phyloP scores from a whole-genome alignment of 768 basidiomycete genomes.

The Psilocybe sp. region DNA sequence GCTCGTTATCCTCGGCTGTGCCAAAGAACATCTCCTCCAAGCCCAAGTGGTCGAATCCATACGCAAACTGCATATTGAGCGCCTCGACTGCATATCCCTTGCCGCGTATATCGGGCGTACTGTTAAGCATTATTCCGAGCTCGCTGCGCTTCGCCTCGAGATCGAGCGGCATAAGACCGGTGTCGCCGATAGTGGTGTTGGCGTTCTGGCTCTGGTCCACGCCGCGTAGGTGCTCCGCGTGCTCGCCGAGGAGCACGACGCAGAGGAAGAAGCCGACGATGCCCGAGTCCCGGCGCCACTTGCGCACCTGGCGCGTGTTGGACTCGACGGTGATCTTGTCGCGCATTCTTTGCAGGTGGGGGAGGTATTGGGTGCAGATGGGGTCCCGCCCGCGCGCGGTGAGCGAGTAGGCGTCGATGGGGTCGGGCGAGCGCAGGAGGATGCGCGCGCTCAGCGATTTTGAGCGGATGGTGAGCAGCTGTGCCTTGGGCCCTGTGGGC shows the following conservation, averaged over 20 bases:
- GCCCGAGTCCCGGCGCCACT: slow-evolving; percentile 14
- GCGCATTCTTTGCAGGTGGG: slow-evolving; percentile 9
- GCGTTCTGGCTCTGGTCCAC: background rate
- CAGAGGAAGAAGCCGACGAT: slow-evolving; percentile 12
- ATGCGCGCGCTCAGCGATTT: slow-evolving; percentile 13
- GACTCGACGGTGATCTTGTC: slow-evolving; percentile 14
- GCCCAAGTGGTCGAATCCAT: slow-evolving; percentile 16
- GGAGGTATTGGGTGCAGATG: slow-evolving; percentile 13
- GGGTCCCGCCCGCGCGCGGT: slow-evolving; percentile 17
- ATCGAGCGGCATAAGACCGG: slow-evolving; percentile 12
- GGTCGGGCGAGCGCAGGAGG: slow-evolving; percentile 15
- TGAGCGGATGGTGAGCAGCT: slow-evolving; percentile 12
- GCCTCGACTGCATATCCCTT: slow-evolving; percentile 18
- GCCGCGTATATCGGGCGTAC: slow-evolving; percentile 14
- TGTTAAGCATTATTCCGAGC: slow-evolving; percentile 20
- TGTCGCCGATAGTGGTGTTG: slow-evolving; percentile 14
- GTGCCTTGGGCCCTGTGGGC: background rate
- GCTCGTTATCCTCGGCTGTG: slow-evolving; percentile 15
- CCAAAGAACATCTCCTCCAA: slow-evolving; percentile 11
- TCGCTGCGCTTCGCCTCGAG: slow-evolving; percentile 12
- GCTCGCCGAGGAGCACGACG: slow-evolving; percentile 10
- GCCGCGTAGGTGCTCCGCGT: background rate
- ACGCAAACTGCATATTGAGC: slow-evolving; percentile 17
- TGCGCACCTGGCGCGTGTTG: slow-evolving; percentile 12
- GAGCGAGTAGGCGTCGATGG: slow-evolving; percentile 14